These are phyloP conservation scores for Mycena albidolilacea DNA, from an alignment of 768 basidiomycete genomes.

Conservation along the genomic window DNA sequence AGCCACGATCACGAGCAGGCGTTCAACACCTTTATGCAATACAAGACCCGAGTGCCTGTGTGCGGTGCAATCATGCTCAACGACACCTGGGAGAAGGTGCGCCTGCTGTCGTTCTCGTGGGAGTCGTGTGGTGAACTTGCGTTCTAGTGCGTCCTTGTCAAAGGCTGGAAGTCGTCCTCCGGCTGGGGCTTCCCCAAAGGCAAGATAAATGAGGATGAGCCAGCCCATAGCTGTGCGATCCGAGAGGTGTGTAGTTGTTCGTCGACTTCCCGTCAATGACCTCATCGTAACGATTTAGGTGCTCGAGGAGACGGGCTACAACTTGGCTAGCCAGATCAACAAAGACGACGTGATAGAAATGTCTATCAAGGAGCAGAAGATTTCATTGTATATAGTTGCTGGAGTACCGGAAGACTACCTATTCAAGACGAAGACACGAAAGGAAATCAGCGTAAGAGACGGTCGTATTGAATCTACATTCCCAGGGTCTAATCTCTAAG, in stretches of 20 bases:
- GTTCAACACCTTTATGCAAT: conserved; percentile 93
- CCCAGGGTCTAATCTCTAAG: conserved; percentile 33
- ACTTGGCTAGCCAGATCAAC: conserved; percentile 78
- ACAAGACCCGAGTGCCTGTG: conserved; percentile 97
- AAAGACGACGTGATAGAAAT: conserved; percentile 83
- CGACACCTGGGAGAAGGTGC: conserved; percentile 92
- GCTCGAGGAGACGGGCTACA: conserved; percentile 97
- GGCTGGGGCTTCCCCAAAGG: conserved; percentile 99
- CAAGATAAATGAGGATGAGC: conserved; percentile 98
- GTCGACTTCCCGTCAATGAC: neutral
- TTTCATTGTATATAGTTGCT: conserved; percentile 92
- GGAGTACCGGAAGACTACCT: conserved; percentile 89
- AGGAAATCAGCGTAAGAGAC: conserved; percentile 93
- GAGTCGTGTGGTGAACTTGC: conserved; percentile 18
- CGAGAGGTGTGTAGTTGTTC: conserved; percentile 78
- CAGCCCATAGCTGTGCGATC: conserved; percentile 85
- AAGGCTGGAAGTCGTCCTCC: conserved; percentile 97
- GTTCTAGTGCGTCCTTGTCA: conserved; percentile 92
- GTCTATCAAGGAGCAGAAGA: conserved; percentile 90
- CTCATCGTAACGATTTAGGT: conserved; percentile 68
- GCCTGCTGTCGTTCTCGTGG: conserved; percentile 35
- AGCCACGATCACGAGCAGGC: conserved; percentile 88
- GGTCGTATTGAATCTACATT: conserved; percentile 29
- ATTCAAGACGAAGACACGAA: conserved; percentile 95
- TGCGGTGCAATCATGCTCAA: conserved; percentile 98